Evolutionary conservation across 371 early-diverging fungal species (phyloP), one percentile per base, ranked within the genome.

Genomic region (Mucor ambiguus): DNA sequence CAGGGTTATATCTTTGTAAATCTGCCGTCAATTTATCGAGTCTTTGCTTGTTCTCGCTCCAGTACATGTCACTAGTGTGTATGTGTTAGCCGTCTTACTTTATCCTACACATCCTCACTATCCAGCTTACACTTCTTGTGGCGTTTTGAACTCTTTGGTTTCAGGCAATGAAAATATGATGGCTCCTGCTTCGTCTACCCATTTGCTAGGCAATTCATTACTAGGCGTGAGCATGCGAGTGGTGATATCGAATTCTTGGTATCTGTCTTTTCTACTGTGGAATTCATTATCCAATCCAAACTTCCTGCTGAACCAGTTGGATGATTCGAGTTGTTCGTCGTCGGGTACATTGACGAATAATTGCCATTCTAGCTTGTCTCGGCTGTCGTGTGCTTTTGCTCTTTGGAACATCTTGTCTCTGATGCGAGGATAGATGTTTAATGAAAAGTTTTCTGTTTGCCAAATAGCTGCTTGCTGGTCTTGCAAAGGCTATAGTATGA

Each of bases 141-240:
- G 9, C 16, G 52, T 41, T 16, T 62, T 49, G 7, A 18, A 12
- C 2, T 12, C 6, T n/a, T 70, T 60, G 11, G 57, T 18, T 30
- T 82, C 79, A 9, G 79, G 74, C 26, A 82, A 49, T 22, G 67
- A 68, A 30, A 79, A 79, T 0, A 79, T 63, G 12, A 79, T 41
- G 2, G 67, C 80, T 0, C 78, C 75, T 12, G 73, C 64, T 49
- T 79, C 70, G n/a, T 66, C 58, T 7, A 62, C 61, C 72, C 66
- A 41, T 43, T 73, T 58, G 16, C 63, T 56, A 29, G 66, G 65
- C 0, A 78, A 11, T 6, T 29, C 1, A 0, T 26, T 46, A 1
- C 63, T 29, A 0, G 67, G 63, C 11, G 68, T 54, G 9, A 72
- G 46, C 24, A 73, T 61, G n/a, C 74, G 71, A n/a, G 58, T 57